Evolutionary conservation across 2,329 filamentous ascomycete species (phyloP), one percentile per base, ranked within the genome.

Genomic region (Alternaria sp.): DNA sequence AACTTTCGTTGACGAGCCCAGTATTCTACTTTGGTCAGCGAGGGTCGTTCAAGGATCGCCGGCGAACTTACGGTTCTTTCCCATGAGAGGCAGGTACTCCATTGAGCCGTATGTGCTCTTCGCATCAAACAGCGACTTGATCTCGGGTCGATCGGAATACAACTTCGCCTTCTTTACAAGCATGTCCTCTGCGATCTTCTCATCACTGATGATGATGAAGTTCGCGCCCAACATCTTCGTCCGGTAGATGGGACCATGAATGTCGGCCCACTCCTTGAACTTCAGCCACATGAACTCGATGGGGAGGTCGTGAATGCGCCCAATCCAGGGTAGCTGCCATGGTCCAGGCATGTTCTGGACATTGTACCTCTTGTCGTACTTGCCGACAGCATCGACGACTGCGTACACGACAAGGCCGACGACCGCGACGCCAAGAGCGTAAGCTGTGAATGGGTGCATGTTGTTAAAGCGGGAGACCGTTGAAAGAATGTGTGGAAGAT

Each of bases 81-180:
- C 84, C 84, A 86, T 86, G 42, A 86, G 68, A 5, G 84, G 84
- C 2, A 86, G 77, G 58, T 86, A 86, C 58, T 85, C 84, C 84
- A 85, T 85, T 1, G 84, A 85, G 3, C 84, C 84, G 69, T 82
- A 66, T 1, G 81, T 83, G 63, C 83, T 85, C 73, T 87, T 86
- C 0, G 84, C 82, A 68, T 86, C 84, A 57, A 85, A 83, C 32
- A 86, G 69, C 0, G 83, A 85, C 59, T 79, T 79, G 49, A 86
- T 81, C 55, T 78, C 73, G n/a, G 83, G 75, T 30, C 84, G 76
- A 64, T 86, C 84, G 4, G 83, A 85, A 70, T 85, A 84, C 59
- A 81, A 75, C 69, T 81, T 85, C 11, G 81, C 83, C 52, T 81
- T 78, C 76, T 84, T 85, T 26, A 85, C 81, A 51, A 86, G 64